Evolutionary conservation across 352 stramenopile species (phyloP), one percentile per base, ranked within the genome.

Genomic region (Albugo candida): DNA sequence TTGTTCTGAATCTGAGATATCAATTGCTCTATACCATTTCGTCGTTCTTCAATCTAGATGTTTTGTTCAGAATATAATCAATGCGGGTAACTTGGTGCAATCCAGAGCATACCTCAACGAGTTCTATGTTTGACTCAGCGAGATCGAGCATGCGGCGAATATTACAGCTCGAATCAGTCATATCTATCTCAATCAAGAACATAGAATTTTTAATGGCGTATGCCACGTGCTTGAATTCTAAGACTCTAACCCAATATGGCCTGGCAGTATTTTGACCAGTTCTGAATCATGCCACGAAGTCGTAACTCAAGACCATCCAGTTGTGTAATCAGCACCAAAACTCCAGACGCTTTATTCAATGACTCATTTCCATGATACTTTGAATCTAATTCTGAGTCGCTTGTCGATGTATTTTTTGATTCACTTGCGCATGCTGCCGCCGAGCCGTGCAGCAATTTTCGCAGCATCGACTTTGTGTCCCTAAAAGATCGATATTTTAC

Each of bases 181-280:
- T 54, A 1, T 60, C 51, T 4, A 69, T 39, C 38, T 17, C 46
- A 18, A 11, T 27, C 37, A 19, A 19, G 16, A 13, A 49, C 35
- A 14, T 54, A 36, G 4, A 27, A 45, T 40, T 47, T 40, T 27
- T 14, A 41, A 12, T 56, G 13, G 17, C 47, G 10, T 6, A 57
- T 16, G 5, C 48, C 41, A 41, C 45, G 11, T 5, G 13, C 38
- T 21, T 14, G 13, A n/a, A n/a, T 19, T 27, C 11, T 20, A 46
- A 13, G 14, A 19, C 34, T 16, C 19, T n/a, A 60, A 78, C 68
- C 68, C 46, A 58, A 62, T 51, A 78, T 69, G 17, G 63, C 66
- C 49, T 79, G 58, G 43, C 64, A 73, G 41, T 81, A 67, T 18
- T 64, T 65, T 20, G 67, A 70, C 5, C 77, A 51, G 35, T 63